Evolutionary conservation across 2,329 filamentous ascomycete genomes (phyloP), one percentile per base, ranked within the genome.

Genomic region (Botrytis fabae): DNA sequence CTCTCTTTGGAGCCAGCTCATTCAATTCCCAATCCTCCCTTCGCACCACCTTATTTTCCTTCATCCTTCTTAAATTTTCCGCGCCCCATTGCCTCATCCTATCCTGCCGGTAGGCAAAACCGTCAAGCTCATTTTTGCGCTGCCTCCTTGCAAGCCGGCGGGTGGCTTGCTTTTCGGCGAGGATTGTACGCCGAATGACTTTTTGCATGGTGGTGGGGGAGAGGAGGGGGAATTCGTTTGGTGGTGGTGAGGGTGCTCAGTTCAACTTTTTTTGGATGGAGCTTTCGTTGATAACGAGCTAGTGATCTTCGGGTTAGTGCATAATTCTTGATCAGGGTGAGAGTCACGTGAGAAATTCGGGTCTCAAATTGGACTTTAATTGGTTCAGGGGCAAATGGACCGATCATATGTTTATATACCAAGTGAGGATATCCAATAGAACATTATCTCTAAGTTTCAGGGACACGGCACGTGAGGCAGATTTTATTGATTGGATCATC

Each of bases 11-110:
- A 4, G 94, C 91, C 76, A 97, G 81, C 14, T 92, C 88, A 0
- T 95, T 95, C 76, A 94, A 83, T 75, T 91, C 85, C 89, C 92
- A 97, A 81, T 95, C 91, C 81, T 97, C 92, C 74, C 86, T 87
- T 70, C 92, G 88, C 68, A 87, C 85, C 76, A 84, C 80, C 71
- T 88, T 86, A 61, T 88, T 89, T 25, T 80, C 79, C 75, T 83
- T 83, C 74, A 87, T 78, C 76, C 82, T 74, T 60, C 32, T 59
- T 22, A 35, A 10, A 18, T 61, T 70, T 77, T 66, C 71, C 25
- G 20, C 22, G 4, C 57, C 22, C 35, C 51, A 16, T 32, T 32
- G 48, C n/a, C 28, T 68, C 48, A 68, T 42, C n/a, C 48, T 42
- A 20, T 70, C 48, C 48, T 42, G 48, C 54, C 46, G 48, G 42